A percentile compares a stretch with the other conserved stretches of the same genome.
phyloP scores from a whole-genome alignment of 306 rosid genomes.

The Acacia crassicarpa region DNA sequence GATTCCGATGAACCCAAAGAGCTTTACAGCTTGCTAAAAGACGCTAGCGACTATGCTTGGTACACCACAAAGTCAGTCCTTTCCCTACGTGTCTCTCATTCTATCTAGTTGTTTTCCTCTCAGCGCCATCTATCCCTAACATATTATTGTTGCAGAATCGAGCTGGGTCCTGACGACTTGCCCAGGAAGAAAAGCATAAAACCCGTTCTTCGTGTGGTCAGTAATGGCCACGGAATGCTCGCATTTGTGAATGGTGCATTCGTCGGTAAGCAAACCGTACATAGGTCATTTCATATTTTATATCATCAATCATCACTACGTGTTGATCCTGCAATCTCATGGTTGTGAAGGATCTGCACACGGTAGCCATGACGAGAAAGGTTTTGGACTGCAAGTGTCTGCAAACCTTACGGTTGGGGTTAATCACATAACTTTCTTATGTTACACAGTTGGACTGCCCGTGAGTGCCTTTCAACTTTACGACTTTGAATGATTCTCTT shows the following conservation, averaged over 20 bases:
- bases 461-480: constrained; percentile 47
- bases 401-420: constrained; percentile 46
- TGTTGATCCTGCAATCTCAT: not conserved
- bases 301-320: not conserved
- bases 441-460: constrained; percentile 66
- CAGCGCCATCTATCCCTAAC: not conserved
- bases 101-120: not conserved
- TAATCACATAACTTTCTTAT: constrained; percentile 58
- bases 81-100: not conserved
- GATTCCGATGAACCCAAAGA: constrained; percentile 39
- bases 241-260: constrained; percentile 64
- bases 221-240: constrained; percentile 74
- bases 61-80: constrained; percentile 64
- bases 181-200: constrained; percentile 36
- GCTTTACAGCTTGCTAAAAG: constrained; percentile 72
- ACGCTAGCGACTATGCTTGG: constrained; percentile 86
- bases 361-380: constrained; percentile 66
- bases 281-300: not conserved
- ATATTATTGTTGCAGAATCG: constrained; percentile 47
- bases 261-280: constrained; percentile 51
- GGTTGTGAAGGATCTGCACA: constrained; percentile 54
- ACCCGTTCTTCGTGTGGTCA: constrained; percentile 58
- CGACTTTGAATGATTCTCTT: not conserved
- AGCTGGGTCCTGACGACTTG: constrained; percentile 48
- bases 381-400: constrained; percentile 44